These are phyloP conservation scores for Botrytis sinoallii DNA, from an alignment of 2,329 filamentous ascomycete species.

Conservation along the genomic window DNA sequence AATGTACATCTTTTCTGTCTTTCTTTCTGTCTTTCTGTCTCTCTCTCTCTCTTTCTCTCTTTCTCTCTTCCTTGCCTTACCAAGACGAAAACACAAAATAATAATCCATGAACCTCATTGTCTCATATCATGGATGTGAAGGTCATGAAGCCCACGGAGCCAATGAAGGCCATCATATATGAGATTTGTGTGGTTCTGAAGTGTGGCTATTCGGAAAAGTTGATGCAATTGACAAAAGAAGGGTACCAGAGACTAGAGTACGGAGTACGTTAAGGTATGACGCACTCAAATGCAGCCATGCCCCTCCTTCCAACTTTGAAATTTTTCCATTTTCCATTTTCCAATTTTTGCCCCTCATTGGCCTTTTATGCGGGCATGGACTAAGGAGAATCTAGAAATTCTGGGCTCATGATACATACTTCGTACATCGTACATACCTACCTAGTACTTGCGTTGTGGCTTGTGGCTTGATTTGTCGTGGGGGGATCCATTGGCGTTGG, in stretches of 20 bases:
- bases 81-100: background rate
- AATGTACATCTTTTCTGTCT: background rate
- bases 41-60: background rate
- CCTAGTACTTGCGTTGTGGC: background rate
- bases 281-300: background rate
- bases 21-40: background rate
- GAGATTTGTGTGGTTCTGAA: background rate
- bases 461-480: background rate
- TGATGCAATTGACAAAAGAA: background rate
- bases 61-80: background rate
- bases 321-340: background rate
- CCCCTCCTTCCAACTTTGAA: background rate
- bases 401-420: background rate
- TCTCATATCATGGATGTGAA: background rate
- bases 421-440: too few species aligned
- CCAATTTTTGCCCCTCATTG: background rate
- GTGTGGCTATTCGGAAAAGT: background rate
- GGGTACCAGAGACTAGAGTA: background rate
- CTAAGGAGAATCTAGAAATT: background rate
- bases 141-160: background rate
- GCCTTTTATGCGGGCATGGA: background rate
- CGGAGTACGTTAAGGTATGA: background rate
- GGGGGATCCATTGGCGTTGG: background rate
- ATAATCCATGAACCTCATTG: background rate
- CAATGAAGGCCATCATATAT: background rate